These are phyloP conservation scores for Stephania cephalantha DNA, from an alignment of 164 flowering plant genomes.

Conservation along the genomic window DNA sequence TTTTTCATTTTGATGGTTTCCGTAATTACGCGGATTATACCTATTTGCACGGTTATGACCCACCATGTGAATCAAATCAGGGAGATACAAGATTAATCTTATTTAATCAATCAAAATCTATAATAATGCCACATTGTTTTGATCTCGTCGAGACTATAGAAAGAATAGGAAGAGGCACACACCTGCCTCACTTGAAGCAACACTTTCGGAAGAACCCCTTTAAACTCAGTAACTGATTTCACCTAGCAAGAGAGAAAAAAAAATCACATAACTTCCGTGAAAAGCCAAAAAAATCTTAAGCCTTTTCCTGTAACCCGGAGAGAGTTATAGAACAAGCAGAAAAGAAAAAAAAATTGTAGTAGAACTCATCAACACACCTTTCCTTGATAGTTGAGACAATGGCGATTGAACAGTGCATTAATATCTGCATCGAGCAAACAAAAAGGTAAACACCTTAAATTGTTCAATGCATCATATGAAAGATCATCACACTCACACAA, in stretches of 20 bases:
- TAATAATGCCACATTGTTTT: neutral
- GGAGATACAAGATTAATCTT: neutral
- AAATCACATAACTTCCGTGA: neutral
- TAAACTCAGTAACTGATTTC: constrained; percentile 50
- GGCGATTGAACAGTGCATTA: constrained; percentile 59
- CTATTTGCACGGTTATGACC: no score
- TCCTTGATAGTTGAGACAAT: constrained; percentile 66
- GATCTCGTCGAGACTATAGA: neutral
- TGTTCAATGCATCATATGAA: neutral
- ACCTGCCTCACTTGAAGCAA: constrained; percentile 78
- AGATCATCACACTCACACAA: neutral
- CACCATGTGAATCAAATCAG: neutral
- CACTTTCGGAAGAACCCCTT: constrained; percentile 84
- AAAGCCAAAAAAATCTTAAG: neutral
- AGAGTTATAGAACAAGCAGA: neutral
- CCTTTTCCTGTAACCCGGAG: neutral
- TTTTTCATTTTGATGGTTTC: no score
- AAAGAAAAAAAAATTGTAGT: neutral
- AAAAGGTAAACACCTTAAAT: neutral
- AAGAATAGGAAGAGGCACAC: neutral
- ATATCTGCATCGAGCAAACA: constrained; percentile 51
- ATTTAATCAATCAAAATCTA: neutral
- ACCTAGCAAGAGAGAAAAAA: constrained; percentile 36
- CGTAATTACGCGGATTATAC: no score
- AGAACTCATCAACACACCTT: constrained; percentile 43